Conservation (phyloP, 1,284 basidiomycete species). For the Boletus albobrunnescens region DNA sequence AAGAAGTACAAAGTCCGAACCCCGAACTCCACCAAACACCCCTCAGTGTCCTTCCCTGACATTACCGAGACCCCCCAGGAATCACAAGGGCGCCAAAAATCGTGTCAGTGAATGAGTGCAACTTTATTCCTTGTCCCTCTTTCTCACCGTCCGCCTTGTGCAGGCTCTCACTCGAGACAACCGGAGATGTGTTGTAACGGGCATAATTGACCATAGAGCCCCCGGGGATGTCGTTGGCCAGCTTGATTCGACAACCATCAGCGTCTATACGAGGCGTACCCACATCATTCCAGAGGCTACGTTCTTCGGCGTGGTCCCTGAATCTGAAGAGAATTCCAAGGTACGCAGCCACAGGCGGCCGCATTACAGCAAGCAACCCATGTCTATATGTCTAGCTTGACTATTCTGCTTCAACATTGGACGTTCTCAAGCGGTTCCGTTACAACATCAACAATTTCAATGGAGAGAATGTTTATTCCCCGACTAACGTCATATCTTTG, state of each 20-base stretch:
- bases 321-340: not conserved
- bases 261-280: not conserved
- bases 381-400: not conserved
- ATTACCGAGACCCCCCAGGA: too few relatives aligned
- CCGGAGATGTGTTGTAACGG: not conserved
- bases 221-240: not conserved
- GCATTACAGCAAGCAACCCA: not conserved
- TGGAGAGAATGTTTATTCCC: slow-evolving; percentile 6
- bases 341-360: not conserved
- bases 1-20: not conserved
- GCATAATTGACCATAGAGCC: not conserved
- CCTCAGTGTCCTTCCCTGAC: not conserved
- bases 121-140: not conserved
- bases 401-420: not conserved
- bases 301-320: not conserved
- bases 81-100: not conserved
- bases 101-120: not conserved
- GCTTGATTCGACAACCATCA: not conserved
- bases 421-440: slow-evolving; percentile 1
- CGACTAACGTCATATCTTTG: slow-evolving; percentile 7
- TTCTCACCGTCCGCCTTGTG: not conserved
- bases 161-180: not conserved
- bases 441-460: not conserved
- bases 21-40: not conserved
- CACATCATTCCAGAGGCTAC: not conserved